phyloP scores from a whole-genome alignment of 139 green algal species.

The Tetraselmis chui region DNA sequence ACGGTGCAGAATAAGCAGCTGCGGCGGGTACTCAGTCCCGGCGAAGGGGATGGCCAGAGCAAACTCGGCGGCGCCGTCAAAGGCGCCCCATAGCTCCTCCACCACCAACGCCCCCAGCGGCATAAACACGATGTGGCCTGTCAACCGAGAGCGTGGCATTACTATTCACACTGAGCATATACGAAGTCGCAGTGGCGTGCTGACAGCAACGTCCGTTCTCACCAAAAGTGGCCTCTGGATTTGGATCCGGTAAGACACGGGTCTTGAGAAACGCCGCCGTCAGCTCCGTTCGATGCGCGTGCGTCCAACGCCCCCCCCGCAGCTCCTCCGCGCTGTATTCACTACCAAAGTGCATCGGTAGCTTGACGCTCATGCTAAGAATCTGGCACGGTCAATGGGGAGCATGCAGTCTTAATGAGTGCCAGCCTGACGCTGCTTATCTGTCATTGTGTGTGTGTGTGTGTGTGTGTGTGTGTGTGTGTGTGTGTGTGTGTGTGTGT shows the following conservation, averaged over 20 bases:
- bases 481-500: too few relatives aligned
- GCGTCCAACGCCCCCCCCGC: neutral
- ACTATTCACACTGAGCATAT: neutral
- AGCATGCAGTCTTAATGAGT: neutral
- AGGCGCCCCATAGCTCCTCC: neutral
- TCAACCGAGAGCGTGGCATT: neutral
- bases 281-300: neutral
- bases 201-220: neutral
- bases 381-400: neutral
- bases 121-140: neutral
- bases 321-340: neutral
- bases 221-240: neutral
- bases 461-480: too few relatives aligned
- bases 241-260: too few relatives aligned
- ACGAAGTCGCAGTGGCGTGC: neutral
- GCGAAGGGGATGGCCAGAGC: neutral
- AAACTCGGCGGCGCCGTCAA: neutral
- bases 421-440: neutral
- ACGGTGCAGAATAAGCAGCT: neutral
- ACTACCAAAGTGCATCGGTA: neutral
- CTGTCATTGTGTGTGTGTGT: neutral
- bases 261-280: neutral
- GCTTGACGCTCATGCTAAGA: neutral
- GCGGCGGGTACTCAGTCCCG: too few relatives aligned
- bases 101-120: neutral